These are phyloP conservation scores for Adansonia gregorii DNA, from an alignment of 441 rosid species.

Conservation along the genomic window DNA sequence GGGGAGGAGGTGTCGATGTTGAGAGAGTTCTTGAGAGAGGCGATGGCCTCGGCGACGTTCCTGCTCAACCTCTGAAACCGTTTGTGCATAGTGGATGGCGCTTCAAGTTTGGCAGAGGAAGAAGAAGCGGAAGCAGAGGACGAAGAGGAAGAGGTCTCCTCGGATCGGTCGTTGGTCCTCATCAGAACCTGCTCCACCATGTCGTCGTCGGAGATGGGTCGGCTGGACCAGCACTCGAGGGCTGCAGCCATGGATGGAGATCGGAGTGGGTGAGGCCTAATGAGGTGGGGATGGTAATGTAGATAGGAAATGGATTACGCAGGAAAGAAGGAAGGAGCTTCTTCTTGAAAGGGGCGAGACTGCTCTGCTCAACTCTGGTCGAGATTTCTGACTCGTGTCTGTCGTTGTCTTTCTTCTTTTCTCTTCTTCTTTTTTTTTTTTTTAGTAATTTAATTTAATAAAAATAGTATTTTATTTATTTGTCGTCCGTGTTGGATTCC, in stretches of 20 bases:
- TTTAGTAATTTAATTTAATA: background rate
- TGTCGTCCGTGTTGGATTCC: background rate
- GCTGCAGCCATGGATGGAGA: slow-evolving; percentile 70
- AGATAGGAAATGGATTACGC: background rate
- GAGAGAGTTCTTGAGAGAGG: slow-evolving; percentile 84
- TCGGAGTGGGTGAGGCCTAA: background rate
- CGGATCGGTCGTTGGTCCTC: slow-evolving; percentile 84
- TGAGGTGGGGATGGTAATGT: background rate
- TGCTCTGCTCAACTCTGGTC: background rate
- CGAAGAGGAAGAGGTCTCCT: slow-evolving; percentile 40
- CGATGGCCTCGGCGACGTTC: slow-evolving; percentile 85
- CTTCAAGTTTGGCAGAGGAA: slow-evolving; percentile 40
- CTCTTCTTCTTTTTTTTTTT: background rate
- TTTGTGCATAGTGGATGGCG: slow-evolving; percentile 68
- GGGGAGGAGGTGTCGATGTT: slow-evolving; percentile 74
- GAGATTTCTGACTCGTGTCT: background rate
- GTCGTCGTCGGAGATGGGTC: slow-evolving; percentile 85
- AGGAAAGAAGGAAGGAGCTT: too few relatives aligned
- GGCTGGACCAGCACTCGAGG: slow-evolving; percentile 90
- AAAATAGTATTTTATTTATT: background rate
- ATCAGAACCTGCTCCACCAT: slow-evolving; percentile 90
- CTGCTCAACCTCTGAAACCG: slow-evolving; percentile 77
- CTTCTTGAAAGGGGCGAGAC: too few relatives aligned
- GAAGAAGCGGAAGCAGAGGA: slow-evolving; percentile 30
- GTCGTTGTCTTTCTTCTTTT: background rate